Evolutionary conservation across 768 basidiomycete genomes (phyloP).

Genomic region (Gymnopilus dilepis): DNA sequence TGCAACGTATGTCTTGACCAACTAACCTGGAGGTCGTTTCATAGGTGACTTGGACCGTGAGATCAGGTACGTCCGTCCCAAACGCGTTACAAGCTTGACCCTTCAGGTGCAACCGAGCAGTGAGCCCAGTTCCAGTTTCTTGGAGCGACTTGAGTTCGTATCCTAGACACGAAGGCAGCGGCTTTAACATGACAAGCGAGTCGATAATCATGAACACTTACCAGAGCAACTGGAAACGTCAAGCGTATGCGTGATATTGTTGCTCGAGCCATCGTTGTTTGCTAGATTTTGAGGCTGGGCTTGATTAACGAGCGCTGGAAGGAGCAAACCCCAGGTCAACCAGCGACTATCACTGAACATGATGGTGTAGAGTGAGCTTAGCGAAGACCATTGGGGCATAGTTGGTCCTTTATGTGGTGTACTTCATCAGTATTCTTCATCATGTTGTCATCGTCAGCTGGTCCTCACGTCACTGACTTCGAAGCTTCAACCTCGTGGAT

Average conservation of each 20-base stretch:
- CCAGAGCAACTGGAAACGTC: constrained; percentile 26
- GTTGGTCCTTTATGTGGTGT: background rate
- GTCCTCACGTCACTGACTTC: constrained; percentile 18
- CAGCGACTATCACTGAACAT: constrained; percentile 15
- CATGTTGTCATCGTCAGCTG: constrained; percentile 16
- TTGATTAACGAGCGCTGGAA: constrained; percentile 1
- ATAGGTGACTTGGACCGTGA: constrained; percentile 70
- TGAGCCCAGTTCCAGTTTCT: constrained; percentile 53
- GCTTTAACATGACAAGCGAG: constrained; percentile 9
- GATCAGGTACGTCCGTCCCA: constrained; percentile 58
- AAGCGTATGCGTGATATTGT: constrained; percentile 9
- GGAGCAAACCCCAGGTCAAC: constrained; percentile 10
- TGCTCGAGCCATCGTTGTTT: background rate
- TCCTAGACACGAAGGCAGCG: constrained; percentile 43
- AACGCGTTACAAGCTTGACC: constrained; percentile 70
- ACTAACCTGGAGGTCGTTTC: constrained; percentile 57
- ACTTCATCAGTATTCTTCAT: constrained; percentile 11
- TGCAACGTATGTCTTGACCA: background rate
- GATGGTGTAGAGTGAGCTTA: constrained; percentile 9
- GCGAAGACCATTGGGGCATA: constrained; percentile 5
- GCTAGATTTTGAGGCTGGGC: background rate
- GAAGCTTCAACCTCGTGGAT: constrained; percentile 12
- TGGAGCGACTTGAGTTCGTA: constrained; percentile 56
- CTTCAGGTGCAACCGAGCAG: constrained; percentile 57
- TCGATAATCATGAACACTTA: constrained; percentile 13